Base-by-base conservation (phyloP, 2,329 filamentous ascomycete genomes). In the Venturia effusa region DNA sequence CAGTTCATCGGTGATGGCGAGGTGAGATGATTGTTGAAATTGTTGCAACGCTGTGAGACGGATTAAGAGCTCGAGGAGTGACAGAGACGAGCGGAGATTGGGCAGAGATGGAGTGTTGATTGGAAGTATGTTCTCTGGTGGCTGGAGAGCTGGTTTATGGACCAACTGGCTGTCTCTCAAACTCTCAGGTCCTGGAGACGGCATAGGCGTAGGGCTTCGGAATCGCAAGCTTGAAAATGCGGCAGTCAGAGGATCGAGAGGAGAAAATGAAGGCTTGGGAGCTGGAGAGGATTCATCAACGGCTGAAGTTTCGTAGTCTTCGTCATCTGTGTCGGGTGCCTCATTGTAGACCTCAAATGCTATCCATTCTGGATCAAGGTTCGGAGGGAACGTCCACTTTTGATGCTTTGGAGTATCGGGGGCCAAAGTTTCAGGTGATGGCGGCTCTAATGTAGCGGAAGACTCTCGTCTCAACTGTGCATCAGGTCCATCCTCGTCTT, bases 1-100 rank as follows among this genome's bases (percentile, higher is more conserved):
- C 1, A 96, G 84, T 69, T 96, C 90, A 72, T 97, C 92, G 1
- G 89, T 89, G 66, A 96, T 94, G 7, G 90, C 84, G n/a, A 96
- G 82, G 70, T 96, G 92, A 0, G 90, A 92, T 48, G 85, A 83
- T 78, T 97, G 92, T 72, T 96, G 89, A 74, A 94, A 96, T 77
- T 96, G 91, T 72, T 96, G 92, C 17, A 96, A 83, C 27, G 91
- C 90, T 4, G 89, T 87, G 59, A 97, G 82, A 51, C 93, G 90
- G 59, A 96, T 84, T 39, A 96, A 80, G 80, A 93, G 94, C 74
- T 97, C 92, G 63, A 97, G 83, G 10, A 96, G 83, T 1, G 92
- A 96, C 6, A 90, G 79, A 0, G 85, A 88, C 0, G 86, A 87
- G 63, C 83, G 84, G 68, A 89, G 83, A 37, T 81, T 66, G 69